A percentile compares a stretch with the other conserved stretches of the same genome.
phyloP scores from a whole-genome alignment of 768 basidiomycete genomes.

The Gymnopilus junonius region DNA sequence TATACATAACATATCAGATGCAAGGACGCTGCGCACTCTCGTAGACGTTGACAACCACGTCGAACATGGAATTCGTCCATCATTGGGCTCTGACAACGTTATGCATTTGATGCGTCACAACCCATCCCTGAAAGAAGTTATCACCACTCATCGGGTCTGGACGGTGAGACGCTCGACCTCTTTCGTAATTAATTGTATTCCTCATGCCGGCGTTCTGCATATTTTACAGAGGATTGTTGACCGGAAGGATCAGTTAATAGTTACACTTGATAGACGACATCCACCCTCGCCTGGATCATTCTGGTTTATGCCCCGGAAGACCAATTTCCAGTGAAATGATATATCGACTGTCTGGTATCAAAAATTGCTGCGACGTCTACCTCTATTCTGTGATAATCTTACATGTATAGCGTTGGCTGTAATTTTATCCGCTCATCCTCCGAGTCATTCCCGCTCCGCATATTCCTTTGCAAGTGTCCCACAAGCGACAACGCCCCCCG shows the following conservation, averaged over 20 bases:
- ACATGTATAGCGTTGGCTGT: background rate
- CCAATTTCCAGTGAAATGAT: background rate
- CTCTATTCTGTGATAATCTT: slow-evolving; percentile 1
- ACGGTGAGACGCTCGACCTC: slow-evolving; percentile 41
- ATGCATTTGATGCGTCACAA: slow-evolving; percentile 44
- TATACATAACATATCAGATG: slow-evolving; percentile 36
- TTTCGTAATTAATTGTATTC: background rate
- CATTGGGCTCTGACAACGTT: slow-evolving; percentile 42
- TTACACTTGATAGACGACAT: slow-evolving; percentile 37
- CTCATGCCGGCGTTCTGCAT: background rate
- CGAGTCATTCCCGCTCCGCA: slow-evolving; percentile 3
- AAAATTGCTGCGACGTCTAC: background rate
- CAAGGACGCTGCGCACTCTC: slow-evolving; percentile 45
- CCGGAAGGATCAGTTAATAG: slow-evolving; percentile 14
- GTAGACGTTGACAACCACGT: slow-evolving; percentile 51
- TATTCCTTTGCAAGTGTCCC: slow-evolving; percentile 21
- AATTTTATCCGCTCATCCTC: background rate
- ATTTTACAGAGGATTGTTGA: slow-evolving; percentile 30
- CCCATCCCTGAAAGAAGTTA: slow-evolving; percentile 46
- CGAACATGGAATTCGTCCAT: slow-evolving; percentile 41
- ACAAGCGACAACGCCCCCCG: slow-evolving; percentile 21
- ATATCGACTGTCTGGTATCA: background rate
- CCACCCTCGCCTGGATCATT: slow-evolving; percentile 30
- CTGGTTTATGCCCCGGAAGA: slow-evolving; percentile 44
- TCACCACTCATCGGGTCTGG: slow-evolving; percentile 58